phyloP scores from a whole-genome alignment of 495 filamentous ascomycete genomes.

The Parachaetomium inaequale region DNA sequence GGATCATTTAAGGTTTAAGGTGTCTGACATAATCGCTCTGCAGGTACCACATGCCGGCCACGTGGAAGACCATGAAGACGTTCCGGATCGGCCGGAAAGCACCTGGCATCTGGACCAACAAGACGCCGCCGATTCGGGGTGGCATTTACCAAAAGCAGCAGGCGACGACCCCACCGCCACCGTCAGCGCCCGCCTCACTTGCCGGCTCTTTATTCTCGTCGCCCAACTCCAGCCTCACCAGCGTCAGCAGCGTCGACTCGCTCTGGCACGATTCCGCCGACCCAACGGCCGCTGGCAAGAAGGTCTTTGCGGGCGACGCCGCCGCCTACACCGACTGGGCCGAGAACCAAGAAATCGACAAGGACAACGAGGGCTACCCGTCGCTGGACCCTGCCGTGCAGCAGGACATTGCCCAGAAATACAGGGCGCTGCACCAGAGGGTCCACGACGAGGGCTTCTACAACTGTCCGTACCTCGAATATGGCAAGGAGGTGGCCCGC shows the following conservation, averaged over 20 bases:
- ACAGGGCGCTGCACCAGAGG: conserved; percentile 66
- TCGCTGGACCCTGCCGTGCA: conserved; percentile 70
- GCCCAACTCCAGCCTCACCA: too few relatives aligned
- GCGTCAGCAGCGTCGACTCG: background rate
- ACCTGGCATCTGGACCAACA: conserved; percentile 78
- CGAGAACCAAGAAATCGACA: conserved; percentile 55
- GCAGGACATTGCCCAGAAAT: conserved; percentile 71
- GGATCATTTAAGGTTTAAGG: conserved; percentile 1
- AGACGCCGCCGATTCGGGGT: conserved; percentile 87
- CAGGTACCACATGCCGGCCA: conserved; percentile 70
- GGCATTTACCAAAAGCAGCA: conserved; percentile 47
- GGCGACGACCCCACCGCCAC: conserved; percentile 14
- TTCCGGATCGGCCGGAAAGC: conserved; percentile 81
- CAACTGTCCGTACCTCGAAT: conserved; percentile 78
- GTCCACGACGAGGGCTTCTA: conserved; percentile 74
- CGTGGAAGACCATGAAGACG: conserved; percentile 63
- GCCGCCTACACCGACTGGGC: conserved; percentile 53
- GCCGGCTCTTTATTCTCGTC: too few relatives aligned
- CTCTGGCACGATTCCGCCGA: background rate
- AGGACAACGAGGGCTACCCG: conserved; percentile 78
- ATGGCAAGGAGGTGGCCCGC: conserved; percentile 70
- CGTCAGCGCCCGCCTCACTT: conserved; percentile 22
- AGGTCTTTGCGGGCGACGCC: conserved; percentile 11
- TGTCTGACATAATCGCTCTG: conserved; percentile 23
- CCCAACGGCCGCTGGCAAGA: background rate